Evolutionary conservation across 768 basidiomycete species (phyloP).

Genomic region (Leccinum boreale): DNA sequence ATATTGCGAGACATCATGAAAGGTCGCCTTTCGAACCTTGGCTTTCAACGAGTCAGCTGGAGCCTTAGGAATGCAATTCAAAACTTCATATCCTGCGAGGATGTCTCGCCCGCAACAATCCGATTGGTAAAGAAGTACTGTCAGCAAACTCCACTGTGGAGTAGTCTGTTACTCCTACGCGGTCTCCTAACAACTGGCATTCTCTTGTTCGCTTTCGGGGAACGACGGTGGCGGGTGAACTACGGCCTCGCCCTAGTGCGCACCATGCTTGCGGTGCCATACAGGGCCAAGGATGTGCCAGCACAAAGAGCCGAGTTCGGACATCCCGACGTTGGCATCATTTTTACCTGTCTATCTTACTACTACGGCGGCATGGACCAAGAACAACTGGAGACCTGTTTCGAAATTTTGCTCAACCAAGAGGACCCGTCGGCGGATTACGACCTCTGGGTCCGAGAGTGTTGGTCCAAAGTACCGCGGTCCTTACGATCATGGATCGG

Average conservation of each 20-base stretch:
- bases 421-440: conserved; percentile 34
- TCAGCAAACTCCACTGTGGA: conserved; percentile 12
- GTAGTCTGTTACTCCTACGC: conserved; percentile 30
- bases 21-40: conserved; percentile 13
- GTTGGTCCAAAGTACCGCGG: conserved; percentile 15
- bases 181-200: conserved; percentile 34
- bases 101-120: background rate
- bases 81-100: conserved; percentile 22
- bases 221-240: conserved; percentile 39
- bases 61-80: conserved; percentile 5
- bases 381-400: conserved; percentile 27
- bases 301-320: conserved; percentile 37
- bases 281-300: conserved; percentile 38
- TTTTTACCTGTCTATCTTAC: conserved; percentile 36
- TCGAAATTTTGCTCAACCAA: conserved; percentile 25
- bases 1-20: conserved; percentile 17
- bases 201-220: conserved; percentile 28
- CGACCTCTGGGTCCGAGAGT: conserved; percentile 26
- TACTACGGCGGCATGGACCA: conserved; percentile 35
- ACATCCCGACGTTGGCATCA: conserved; percentile 35
- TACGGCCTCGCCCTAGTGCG: conserved; percentile 33
- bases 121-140: conserved; percentile 7
- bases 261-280: conserved; percentile 37
- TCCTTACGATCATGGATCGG: conserved; percentile 12
- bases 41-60: conserved; percentile 10